Evolutionary conservation across 1,284 basidiomycete genomes (phyloP).

Genomic region (Athelia psychrophila): DNA sequence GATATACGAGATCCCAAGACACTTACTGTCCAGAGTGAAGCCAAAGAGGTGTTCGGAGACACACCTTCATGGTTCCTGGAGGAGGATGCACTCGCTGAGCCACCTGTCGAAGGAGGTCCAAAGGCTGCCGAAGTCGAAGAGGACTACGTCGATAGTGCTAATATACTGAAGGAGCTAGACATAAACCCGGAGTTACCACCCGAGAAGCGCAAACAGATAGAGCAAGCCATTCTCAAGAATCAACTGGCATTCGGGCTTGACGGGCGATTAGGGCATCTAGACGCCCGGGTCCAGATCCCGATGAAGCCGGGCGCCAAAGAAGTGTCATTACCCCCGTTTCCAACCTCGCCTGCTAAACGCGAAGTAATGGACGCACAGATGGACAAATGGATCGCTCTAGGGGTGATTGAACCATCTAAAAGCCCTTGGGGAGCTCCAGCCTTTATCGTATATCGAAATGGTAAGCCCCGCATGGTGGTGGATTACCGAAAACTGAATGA

Average conservation of each 20-base stretch:
- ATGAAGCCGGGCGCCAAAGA: constrained; percentile 13
- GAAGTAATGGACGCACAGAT: constrained; percentile 26
- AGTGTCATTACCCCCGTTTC: constrained; percentile 20
- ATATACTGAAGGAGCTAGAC: constrained; percentile 12
- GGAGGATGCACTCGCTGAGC: constrained; percentile 5
- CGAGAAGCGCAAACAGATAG: constrained; percentile 7
- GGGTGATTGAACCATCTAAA: constrained; percentile 23
- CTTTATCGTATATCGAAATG: constrained; percentile 22
- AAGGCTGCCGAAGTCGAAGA: constrained; percentile 16
- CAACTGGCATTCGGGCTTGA: constrained; percentile 19
- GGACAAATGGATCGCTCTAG: constrained; percentile 17
- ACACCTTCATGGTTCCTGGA: constrained; percentile 2
- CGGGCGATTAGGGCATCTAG: constrained; percentile 19
- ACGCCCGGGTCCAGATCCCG: constrained; percentile 12
- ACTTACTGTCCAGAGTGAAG: no score
- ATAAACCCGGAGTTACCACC: constrained; percentile 10
- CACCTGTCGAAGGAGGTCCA: constrained; percentile 15
- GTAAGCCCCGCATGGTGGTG: constrained; percentile 15
- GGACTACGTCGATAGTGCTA: constrained; percentile 5
- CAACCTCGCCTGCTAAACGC: constrained; percentile 21
- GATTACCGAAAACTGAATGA: constrained; percentile 33
- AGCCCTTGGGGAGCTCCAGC: constrained; percentile 25
- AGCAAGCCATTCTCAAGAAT: constrained; percentile 8
- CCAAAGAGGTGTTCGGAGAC: not conserved
- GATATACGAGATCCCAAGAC: no score